Conservation (phyloP, 176 grass and related monocot genomes). For the Musa beccarii region DNA sequence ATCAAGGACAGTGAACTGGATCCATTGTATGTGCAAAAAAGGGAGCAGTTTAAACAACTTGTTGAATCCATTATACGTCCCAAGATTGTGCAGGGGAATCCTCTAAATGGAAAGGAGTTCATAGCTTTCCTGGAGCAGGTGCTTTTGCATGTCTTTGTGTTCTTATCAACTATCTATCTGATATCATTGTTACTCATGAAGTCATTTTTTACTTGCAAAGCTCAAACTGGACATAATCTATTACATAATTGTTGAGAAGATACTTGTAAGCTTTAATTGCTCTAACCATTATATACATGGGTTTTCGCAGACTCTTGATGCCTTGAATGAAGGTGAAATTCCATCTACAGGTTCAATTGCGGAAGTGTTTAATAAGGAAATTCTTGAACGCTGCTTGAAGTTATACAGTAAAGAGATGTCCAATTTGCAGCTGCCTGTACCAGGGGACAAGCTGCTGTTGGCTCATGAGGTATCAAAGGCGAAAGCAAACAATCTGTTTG, state of each 20-base stretch:
- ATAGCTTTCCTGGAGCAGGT: constrained; percentile 78
- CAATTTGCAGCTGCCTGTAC: constrained; percentile 41
- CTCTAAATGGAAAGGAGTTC: constrained; percentile 82
- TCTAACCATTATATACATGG: constrained; percentile 2
- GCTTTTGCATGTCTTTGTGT: background rate
- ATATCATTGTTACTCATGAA: no score
- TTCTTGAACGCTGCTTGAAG: constrained; percentile 79
- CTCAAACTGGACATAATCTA: no score
- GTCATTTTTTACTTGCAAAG: no score
- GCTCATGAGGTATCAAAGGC: constrained; percentile 36
- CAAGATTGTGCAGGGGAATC: constrained; percentile 77
- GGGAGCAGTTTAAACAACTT: constrained; percentile 66
- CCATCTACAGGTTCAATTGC: constrained; percentile 80
- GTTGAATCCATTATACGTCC: constrained; percentile 72
- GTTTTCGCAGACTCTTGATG: constrained; percentile 68
- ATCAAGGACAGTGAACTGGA: constrained; percentile 68
- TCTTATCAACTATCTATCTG: background rate
- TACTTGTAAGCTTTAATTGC: background rate
- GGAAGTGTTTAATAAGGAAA: constrained; percentile 88
- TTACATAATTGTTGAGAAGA: constrained; percentile 1
- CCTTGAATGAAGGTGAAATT: constrained; percentile 96
- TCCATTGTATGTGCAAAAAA: constrained; percentile 57
- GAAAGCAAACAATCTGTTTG: constrained; percentile 48
- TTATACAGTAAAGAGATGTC: constrained; percentile 59
- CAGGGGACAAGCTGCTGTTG: constrained; percentile 50